Base-by-base conservation (phyloP, 129 eudicot genomes). In the Ambrosia trifida region DNA sequence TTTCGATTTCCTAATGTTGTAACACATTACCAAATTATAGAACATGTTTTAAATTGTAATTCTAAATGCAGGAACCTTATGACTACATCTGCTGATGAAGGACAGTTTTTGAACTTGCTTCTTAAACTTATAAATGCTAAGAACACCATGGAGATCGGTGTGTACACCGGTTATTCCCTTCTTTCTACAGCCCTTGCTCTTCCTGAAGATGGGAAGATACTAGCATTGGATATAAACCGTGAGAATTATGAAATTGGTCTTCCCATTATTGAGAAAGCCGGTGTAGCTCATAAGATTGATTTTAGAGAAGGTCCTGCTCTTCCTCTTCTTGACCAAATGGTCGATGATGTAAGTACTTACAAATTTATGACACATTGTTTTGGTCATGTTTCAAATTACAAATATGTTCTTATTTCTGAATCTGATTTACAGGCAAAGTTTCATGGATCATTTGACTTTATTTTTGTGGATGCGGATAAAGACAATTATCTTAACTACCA, bases 111-210 rank as follows among this genome's bases (percentile, higher is more conserved):
- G 56, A 83, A 73, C 72, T 35, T 84, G 54, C 76, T 84, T 50
- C 52, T 84, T 0, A 84, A 84, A 58, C 83, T 83, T 17, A 83
- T 83, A 46, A 83, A 83, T 17, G 87, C 87, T 56, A 83, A 83
- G 73, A 83, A 72, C 77, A 80, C 82, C 5, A 80, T 79, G 84
- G 84, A 79, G 50, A 83, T 79, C 10, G 87, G 87, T 59, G 87
- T 83, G 32, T 83, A 69, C 60, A 83, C 84, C 4, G 84, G 87
- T 62, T 79, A 83, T 58, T 83, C 87, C 17, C 79, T 83, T 56
- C 87, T 83, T n/a, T 82, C 87, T 11, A 84, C 88, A 0, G 88
- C 88, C 46, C 88, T 84, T 24, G 85, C 85, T 8, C 82, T 84
- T 4, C 88, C 88, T 0, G 71, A 84, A 1, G 88, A 84, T 57